A percentile compares a stretch with the other conserved stretches of the same genome.
Conservation (phyloP, 2,329 filamentous ascomycete genomes). For the Fusarium redolens region DNA sequence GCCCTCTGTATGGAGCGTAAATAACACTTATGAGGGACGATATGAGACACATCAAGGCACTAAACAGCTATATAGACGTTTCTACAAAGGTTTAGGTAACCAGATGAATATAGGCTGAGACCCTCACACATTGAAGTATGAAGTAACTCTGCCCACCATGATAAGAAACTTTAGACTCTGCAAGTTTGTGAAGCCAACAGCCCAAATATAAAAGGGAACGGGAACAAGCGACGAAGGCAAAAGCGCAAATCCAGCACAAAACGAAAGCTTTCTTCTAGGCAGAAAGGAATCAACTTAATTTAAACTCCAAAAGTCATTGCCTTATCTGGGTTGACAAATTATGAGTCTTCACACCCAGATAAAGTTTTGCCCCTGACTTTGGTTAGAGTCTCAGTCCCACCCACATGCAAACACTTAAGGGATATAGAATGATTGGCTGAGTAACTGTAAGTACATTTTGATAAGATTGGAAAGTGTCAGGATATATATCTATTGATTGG, state of each 20-base stretch:
- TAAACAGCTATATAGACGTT: too few relatives aligned
- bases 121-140: not conserved
- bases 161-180: not conserved
- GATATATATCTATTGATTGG: not conserved
- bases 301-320: not conserved
- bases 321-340: not conserved
- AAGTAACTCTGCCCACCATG: not conserved
- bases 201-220: not conserved
- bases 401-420: not conserved
- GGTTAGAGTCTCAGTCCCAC: not conserved
- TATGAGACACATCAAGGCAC: too few relatives aligned
- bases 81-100: too few relatives aligned
- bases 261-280: not conserved
- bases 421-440: not conserved
- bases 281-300: not conserved
- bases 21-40: too few relatives aligned
- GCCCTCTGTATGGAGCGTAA: too few relatives aligned
- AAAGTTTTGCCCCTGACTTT: not conserved
- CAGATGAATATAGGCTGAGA: too few relatives aligned
- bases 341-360: not conserved
- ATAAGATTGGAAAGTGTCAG: not conserved
- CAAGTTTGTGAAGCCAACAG: not conserved
- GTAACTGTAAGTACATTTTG: too few relatives aligned
- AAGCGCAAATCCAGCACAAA: not conserved
- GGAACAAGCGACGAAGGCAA: not conserved